These are phyloP conservation scores for Coelastrella sp. DNA, from an alignment of 139 green algal species.

Conservation along the genomic window DNA sequence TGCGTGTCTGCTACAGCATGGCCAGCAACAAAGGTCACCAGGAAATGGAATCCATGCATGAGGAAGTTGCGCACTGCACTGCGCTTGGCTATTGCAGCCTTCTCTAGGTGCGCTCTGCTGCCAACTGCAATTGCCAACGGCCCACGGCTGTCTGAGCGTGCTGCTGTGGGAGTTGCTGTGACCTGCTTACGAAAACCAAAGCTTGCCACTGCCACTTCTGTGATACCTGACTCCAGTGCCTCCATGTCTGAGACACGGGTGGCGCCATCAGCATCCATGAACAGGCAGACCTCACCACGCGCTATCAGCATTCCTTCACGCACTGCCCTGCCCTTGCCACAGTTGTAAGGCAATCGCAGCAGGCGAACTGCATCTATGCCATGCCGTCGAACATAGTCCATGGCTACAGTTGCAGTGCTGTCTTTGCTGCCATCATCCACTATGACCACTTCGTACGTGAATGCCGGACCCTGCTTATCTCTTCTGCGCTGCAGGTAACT, in stretches of 20 bases:
- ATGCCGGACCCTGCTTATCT: conserved; percentile 76
- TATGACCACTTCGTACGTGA: conserved; percentile 95
- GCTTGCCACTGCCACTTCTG: conserved; percentile 31
- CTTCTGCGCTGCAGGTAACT: conserved; percentile 78
- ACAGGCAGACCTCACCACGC: conserved; percentile 83
- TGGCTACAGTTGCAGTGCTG: conserved; percentile 72
- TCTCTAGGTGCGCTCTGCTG: conserved; percentile 79
- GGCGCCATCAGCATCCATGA: conserved; percentile 90
- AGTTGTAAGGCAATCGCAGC: conserved; percentile 82
- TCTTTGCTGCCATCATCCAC: conserved; percentile 97
- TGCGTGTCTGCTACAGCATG: conserved; percentile 84
- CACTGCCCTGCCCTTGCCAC: conserved; percentile 87
- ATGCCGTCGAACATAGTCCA: conserved; percentile 72
- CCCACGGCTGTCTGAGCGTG: conserved; percentile 9
- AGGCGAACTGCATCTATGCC: conserved; percentile 87
- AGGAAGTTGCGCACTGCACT: conserved; percentile 84
- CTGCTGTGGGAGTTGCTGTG: not conserved
- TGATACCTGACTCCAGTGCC: conserved; percentile 77
- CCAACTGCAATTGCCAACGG: conserved; percentile 66
- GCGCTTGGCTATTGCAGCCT: conserved; percentile 71
- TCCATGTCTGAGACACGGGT: conserved; percentile 90
- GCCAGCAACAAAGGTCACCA: conserved; percentile 87
- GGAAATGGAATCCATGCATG: conserved; percentile 91
- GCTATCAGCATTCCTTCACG: conserved; percentile 79
- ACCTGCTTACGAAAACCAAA: not conserved